These are phyloP conservation scores for Exophiala mesophila DNA, from an alignment of 2,329 filamentous ascomycete genomes.

Conservation along the genomic window DNA sequence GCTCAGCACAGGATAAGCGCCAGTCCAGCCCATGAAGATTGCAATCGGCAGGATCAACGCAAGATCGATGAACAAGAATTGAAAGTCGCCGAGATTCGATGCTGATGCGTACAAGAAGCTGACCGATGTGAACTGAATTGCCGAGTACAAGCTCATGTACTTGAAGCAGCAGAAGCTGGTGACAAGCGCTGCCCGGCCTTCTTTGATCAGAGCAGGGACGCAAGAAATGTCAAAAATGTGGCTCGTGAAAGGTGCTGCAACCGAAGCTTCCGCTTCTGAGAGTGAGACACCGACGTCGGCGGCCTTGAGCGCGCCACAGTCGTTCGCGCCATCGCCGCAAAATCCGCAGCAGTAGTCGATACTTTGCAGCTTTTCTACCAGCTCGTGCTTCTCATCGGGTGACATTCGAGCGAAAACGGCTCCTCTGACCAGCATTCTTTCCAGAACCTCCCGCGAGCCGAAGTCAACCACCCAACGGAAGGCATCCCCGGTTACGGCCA, in stretches of 20 bases:
- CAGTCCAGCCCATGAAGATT: conserved; percentile 98
- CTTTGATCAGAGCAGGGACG: conserved; percentile 87
- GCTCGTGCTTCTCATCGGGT: conserved; percentile 94
- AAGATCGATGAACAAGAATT: conserved; percentile 95
- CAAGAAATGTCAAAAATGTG: conserved; percentile 94
- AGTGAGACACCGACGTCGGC: conserved; percentile 96
- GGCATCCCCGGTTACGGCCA: conserved; percentile 87
- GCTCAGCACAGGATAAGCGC: conserved; percentile 69
- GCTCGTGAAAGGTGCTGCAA: conserved; percentile 96
- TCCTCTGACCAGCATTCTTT: conserved; percentile 78
- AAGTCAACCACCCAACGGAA: conserved; percentile 97
- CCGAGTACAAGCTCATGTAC: conserved; percentile 98
- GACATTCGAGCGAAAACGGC: conserved; percentile 98
- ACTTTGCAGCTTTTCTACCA: conserved; percentile 94
- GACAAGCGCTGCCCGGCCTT: conserved; percentile 90
- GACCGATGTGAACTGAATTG: conserved; percentile 97
- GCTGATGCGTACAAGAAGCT: conserved; percentile 93
- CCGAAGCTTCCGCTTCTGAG: conserved; percentile 93
- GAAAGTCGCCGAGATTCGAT: conserved; percentile 93
- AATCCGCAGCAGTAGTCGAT: conserved; percentile 95
- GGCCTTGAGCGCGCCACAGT: conserved; percentile 93
- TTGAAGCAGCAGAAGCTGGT: conserved; percentile 99
- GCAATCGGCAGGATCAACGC: conserved; percentile 90
- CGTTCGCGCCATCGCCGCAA: conserved; percentile 95
- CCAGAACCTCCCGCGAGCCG: conserved; percentile 70